phyloP scores from a whole-genome alignment of 83 land plant species.

The Picea abies region DNA sequence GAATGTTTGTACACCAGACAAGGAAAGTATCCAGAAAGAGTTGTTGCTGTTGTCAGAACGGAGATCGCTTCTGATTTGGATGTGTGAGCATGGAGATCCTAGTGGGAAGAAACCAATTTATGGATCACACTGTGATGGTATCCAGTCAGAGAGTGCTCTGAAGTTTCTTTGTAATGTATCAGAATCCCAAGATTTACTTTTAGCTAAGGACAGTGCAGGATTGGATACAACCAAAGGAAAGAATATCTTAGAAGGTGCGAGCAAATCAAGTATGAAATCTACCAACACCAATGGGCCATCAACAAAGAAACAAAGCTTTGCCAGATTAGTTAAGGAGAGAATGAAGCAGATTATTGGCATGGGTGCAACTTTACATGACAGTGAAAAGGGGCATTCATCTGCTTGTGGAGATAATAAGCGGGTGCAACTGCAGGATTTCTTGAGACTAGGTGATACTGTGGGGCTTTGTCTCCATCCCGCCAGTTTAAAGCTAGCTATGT shows the following conservation, averaged over 20 bases:
- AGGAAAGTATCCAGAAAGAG: constrained; percentile 17
- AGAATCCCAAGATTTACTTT: constrained; percentile 1
- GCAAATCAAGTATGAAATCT: not conserved
- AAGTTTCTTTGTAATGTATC: constrained; percentile 15
- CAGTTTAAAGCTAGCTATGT: constrained; percentile 62
- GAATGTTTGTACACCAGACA: constrained; percentile 10
- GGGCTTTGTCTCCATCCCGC: constrained; percentile 66
- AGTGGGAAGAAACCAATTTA: constrained; percentile 19
- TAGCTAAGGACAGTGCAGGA: constrained; percentile 10
- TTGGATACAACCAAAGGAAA: constrained; percentile 22
- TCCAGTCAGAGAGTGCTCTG: constrained; percentile 20
- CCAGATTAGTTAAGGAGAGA: constrained; percentile 46
- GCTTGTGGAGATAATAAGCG: constrained; percentile 46
- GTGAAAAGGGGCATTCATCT: constrained; percentile 17
- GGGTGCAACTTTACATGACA: constrained; percentile 14
- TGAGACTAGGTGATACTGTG: constrained; percentile 59
- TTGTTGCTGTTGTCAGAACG: constrained; percentile 30
- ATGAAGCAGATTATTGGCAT: constrained; percentile 63
- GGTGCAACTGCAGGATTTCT: constrained; percentile 67
- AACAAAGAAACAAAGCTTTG: constrained; percentile 45
- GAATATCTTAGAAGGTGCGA: not conserved
- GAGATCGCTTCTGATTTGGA: constrained; percentile 36
- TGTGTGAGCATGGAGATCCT: constrained; percentile 42
- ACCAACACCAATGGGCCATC: not conserved
- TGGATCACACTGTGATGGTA: constrained; percentile 20